Evolutionary conservation across 2,329 filamentous ascomycete genomes (phyloP).

Genomic region (Aurifilum marmelostoma): DNA sequence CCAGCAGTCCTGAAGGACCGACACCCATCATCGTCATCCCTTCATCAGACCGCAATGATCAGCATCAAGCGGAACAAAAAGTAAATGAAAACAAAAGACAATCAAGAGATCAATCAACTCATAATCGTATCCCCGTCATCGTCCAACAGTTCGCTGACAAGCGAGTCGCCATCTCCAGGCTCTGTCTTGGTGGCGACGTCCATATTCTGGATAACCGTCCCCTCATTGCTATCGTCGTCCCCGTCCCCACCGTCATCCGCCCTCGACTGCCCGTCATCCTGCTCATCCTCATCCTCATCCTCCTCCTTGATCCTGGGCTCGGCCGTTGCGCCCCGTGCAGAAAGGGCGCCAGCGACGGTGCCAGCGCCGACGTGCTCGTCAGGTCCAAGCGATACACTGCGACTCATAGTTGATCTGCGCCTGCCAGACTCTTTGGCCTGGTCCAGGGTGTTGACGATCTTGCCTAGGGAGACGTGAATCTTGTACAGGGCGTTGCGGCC

Average conservation of each 20-base stretch:
- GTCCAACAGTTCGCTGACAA: constrained; percentile 46
- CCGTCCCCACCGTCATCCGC: constrained; percentile 24
- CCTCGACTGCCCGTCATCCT: constrained; percentile 33
- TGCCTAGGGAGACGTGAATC: constrained; percentile 67
- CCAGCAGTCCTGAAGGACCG: constrained; percentile 10
- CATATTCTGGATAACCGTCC: constrained; percentile 32
- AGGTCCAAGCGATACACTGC: constrained; percentile 47
- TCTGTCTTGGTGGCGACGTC: constrained; percentile 18
- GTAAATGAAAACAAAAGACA: constrained; percentile 7
- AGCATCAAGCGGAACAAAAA: background rate
- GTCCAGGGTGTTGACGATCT: constrained; percentile 66
- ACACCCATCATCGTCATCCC: background rate
- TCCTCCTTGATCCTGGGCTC: constrained; percentile 55
- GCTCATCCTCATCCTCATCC: constrained; percentile 44
- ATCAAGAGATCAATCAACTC: constrained; percentile 28
- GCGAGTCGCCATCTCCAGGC: constrained; percentile 35
- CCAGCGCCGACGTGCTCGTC: constrained; percentile 36
- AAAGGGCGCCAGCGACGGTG: constrained; percentile 36
- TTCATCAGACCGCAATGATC: constrained; percentile 2
- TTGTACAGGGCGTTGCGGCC: constrained; percentile 69
- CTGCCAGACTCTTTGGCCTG: constrained; percentile 42
- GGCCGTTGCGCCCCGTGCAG: constrained; percentile 37
- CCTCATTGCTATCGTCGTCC: constrained; percentile 34
- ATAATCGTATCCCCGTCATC: constrained; percentile 37
- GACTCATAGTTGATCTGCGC: constrained; percentile 45